phyloP scores from a whole-genome alignment of 306 rosid genomes.

The Hylodesmum podocarpum region DNA sequence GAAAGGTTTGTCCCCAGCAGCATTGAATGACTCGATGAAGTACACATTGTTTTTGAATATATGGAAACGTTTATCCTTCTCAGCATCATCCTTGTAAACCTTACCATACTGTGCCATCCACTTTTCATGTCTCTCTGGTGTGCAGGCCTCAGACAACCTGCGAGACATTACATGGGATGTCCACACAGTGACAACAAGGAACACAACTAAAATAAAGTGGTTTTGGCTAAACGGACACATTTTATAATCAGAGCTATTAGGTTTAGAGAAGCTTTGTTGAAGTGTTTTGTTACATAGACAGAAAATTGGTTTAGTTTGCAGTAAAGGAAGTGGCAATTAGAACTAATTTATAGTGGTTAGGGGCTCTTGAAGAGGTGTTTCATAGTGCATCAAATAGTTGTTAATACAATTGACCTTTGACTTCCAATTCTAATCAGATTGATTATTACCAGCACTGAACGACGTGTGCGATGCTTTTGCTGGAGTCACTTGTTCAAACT shows the following conservation, averaged over 20 bases:
- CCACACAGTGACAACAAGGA: constrained; percentile 8
- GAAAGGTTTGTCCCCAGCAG: constrained; percentile 31
- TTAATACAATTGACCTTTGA: too few relatives aligned
- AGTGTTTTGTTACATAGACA: too few relatives aligned
- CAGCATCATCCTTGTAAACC: constrained; percentile 13
- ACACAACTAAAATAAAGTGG: background rate
- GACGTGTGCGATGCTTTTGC: too few relatives aligned
- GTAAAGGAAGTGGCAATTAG: too few relatives aligned
- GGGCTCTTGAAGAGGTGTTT: too few relatives aligned
- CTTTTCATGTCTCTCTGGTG: constrained; percentile 19
- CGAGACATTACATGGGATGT: constrained; percentile 21
- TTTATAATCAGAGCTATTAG: background rate
- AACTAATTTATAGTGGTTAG: too few relatives aligned
- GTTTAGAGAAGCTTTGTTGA: too few relatives aligned
- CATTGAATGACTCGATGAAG: constrained; percentile 35
- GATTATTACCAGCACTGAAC: too few relatives aligned
- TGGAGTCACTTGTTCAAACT: too few relatives aligned
- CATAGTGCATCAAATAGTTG: too few relatives aligned
- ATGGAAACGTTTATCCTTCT: constrained; percentile 34
- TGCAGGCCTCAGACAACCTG: background rate
- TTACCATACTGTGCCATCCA: constrained; percentile 38
- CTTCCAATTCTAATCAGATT: too few relatives aligned
- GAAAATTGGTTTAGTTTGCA: too few relatives aligned
- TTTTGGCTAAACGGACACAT: background rate
- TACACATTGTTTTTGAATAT: constrained; percentile 34